Evolutionary conservation across 2,329 filamentous ascomycete genomes (phyloP).

Genomic region (Arthrinium puccinioides): DNA sequence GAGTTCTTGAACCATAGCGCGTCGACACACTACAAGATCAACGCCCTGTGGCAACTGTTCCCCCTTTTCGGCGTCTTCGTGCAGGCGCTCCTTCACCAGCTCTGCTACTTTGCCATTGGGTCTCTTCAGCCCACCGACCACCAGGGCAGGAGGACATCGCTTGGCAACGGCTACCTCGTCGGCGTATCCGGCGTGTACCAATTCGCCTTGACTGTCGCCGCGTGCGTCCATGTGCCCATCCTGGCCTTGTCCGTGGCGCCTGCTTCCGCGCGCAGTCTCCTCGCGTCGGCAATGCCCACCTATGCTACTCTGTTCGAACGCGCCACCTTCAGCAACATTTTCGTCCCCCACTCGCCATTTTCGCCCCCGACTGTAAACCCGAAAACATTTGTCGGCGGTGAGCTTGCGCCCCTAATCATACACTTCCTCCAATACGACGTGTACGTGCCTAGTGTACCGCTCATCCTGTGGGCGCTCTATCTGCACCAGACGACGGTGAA

Average conservation of each 20-base stretch:
- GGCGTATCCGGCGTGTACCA: constrained; percentile 20
- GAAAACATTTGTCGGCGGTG: constrained; percentile 13
- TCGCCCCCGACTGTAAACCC: constrained; percentile 12
- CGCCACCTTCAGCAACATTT: constrained; percentile 16
- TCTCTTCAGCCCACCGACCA: constrained; percentile 14
- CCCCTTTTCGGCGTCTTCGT: constrained; percentile 9
- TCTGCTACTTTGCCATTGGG: constrained; percentile 15
- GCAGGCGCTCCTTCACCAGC: constrained; percentile 14
- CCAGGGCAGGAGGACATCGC: constrained; percentile 13
- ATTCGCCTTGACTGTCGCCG: constrained; percentile 17
- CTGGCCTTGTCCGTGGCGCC: constrained; percentile 15
- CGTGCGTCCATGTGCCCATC: constrained; percentile 17
- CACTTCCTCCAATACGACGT: constrained; percentile 23
- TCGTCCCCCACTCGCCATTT: constrained; percentile 13
- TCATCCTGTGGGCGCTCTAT: constrained; percentile 22
- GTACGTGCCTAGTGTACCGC: constrained; percentile 14
- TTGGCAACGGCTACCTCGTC: constrained; percentile 15
- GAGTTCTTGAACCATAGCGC: constrained; percentile 14
- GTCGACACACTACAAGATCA: constrained; percentile 18
- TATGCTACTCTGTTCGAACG: constrained; percentile 12
- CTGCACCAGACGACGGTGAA: constrained; percentile 16
- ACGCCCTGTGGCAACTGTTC: constrained; percentile 20
- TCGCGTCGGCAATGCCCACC: constrained; percentile 12
- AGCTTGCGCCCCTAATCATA: constrained; percentile 12
- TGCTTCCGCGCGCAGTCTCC: constrained; percentile 9